Evolutionary conservation across 441 rosid genomes (phyloP).

Genomic region (Erodium texanum): DNA sequence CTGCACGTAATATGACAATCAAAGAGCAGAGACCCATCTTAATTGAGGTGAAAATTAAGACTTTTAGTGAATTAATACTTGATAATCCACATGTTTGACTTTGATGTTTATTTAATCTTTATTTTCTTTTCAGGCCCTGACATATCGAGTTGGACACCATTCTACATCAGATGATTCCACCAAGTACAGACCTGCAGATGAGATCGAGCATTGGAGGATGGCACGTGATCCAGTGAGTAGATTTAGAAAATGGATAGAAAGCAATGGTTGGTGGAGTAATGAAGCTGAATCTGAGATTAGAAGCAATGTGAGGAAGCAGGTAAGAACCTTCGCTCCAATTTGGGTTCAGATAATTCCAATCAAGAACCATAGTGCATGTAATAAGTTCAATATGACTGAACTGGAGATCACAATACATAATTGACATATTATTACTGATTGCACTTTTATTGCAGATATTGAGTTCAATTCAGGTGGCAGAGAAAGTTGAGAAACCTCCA

Average conservation of each 20-base stretch:
- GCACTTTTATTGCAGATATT: background rate
- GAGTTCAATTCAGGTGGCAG: constrained; percentile 23
- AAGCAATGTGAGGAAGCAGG: constrained; percentile 19
- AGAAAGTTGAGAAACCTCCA: constrained; percentile 21
- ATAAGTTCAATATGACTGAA: background rate
- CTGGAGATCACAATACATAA: background rate
- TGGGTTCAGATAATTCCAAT: background rate
- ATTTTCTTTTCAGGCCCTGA: constrained; percentile 17
- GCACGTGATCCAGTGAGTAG: constrained; percentile 17
- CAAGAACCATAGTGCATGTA: background rate
- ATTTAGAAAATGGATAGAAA: constrained; percentile 21
- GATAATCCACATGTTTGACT: background rate
- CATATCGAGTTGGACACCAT: constrained; percentile 26
- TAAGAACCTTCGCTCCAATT: background rate
- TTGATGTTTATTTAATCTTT: background rate
- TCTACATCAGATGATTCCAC: constrained; percentile 26
- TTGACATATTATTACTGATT: background rate
- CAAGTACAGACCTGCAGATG: constrained; percentile 23
- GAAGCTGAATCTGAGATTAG: constrained; percentile 21
- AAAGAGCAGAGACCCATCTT: constrained; percentile 11
- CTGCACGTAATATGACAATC: constrained; percentile 25
- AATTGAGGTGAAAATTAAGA: constrained; percentile 5
- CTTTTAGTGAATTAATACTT: background rate
- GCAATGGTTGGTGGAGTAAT: constrained; percentile 10
- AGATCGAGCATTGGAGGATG: constrained; percentile 21